Percentiles rank a stretch among this genome's conserved stretches.
Evolutionary conservation across 2,329 filamentous ascomycete genomes (phyloP).

Genomic region (Arthrinium phaeospermum): DNA sequence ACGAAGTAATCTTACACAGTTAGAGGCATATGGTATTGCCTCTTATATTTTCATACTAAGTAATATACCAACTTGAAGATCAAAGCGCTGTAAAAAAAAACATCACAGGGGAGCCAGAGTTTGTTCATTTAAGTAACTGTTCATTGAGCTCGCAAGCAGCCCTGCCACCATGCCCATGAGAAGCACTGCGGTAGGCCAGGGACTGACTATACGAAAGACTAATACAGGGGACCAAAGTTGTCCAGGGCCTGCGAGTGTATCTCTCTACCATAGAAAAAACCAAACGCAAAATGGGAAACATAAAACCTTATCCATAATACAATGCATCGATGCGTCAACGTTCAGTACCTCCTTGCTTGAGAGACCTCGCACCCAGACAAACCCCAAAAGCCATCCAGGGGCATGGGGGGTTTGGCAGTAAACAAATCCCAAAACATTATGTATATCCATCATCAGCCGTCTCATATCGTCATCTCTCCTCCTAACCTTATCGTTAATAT

Average conservation of each 20-base stretch:
- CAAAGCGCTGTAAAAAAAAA: background rate
- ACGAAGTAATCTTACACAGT: no score
- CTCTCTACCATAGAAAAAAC: background rate
- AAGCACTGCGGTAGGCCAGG: conserved; percentile 9
- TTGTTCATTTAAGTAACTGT: background rate
- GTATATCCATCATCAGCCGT: conserved; percentile 20
- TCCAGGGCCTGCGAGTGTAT: background rate
- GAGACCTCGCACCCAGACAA: background rate
- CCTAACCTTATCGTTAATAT: background rate
- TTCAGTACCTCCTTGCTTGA: background rate
- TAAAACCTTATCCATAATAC: conserved; percentile 12
- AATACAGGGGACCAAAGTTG: background rate
- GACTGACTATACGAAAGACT: background rate
- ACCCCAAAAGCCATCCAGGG: background rate
- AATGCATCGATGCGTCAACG: conserved; percentile 15
- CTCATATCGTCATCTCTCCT: conserved; percentile 16
- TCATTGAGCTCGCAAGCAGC: background rate
- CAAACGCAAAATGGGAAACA: conserved; percentile 15
- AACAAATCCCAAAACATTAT: conserved; percentile 14
- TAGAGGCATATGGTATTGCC: no score
- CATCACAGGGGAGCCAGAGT: background rate
- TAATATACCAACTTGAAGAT: background rate
- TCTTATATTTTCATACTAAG: no score
- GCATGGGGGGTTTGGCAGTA: background rate
- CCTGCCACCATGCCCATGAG: background rate